Evolutionary conservation across 177 flowering plant genomes (phyloP), one percentile per base, ranked within the genome.

Genomic region (Vitis hybrid): DNA sequence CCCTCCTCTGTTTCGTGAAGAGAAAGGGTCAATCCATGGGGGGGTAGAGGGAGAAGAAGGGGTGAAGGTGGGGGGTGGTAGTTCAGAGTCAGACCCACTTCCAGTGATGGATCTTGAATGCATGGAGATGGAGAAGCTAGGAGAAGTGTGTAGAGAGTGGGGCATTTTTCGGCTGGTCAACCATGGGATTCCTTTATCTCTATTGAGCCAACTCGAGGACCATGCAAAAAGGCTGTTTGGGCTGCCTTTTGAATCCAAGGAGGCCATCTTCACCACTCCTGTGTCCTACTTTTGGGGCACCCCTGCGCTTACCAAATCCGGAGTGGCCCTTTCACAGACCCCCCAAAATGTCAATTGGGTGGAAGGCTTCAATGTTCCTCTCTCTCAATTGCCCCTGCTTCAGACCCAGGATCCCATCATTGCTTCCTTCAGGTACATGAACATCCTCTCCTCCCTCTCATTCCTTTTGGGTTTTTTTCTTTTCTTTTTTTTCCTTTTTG

Each of bases 121-220:
- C 66, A 52, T 83, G 27, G 55, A 66, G 74, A 65, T 18, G 7
- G 72, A 77, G 2, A 30, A 68, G 8, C 78, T 87, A 6, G 71
- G 52, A 11, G 74, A 68, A 19, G 90, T 82, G 4, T 88, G 95
- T 56, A 68, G 65, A 49, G 72, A 83, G 7, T 90, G 92, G 93
- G 95, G 93, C 1, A 46, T 89, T 27, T 87, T 88, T 64, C 85
- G 89, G 17, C 66, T 88, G 77, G 78, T 79, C 64, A 90, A 89
- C 79, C 95, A 90, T 69, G 91, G 90, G 5, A 70, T 90, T 32
- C 95, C 93, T 4, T 11, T 56, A 7, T 56, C 52, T 19, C 83
- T 90, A 5, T 46, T 80, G 66, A 65, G 46, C 56, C 77, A 77
- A 57, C 77, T 87, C 11, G 79, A 73, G 14, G 80, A 73, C 2